Percentiles rank a stretch among this genome's conserved stretches.
phyloP scores from a whole-genome alignment of 257 asterid species.

The Solanum lignicaule region DNA sequence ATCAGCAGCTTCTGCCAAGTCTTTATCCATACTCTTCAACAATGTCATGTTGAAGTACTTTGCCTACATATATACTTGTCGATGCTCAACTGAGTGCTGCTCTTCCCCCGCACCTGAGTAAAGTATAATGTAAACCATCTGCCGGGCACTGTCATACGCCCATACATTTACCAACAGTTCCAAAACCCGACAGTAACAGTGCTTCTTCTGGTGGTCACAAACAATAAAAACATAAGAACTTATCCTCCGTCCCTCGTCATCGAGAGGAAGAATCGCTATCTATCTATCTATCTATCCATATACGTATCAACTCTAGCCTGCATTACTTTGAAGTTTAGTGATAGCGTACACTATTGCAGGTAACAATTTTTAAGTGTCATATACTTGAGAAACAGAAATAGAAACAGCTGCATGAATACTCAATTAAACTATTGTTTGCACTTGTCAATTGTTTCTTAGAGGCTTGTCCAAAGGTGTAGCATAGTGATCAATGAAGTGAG shows the following conservation, averaged over 20 bases:
- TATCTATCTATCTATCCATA: no score
- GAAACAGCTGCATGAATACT: no score
- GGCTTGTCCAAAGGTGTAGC: no score
- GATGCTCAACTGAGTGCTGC: constrained; percentile 64
- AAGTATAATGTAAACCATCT: constrained; percentile 77
- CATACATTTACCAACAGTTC: constrained; percentile 81
- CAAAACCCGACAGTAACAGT: constrained; percentile 71
- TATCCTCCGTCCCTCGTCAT: no score
- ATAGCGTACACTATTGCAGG: no score
- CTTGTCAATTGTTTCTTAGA: no score
- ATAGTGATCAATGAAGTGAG: no score
- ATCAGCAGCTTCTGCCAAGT: constrained; percentile 96
- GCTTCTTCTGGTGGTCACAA: constrained; percentile 46
- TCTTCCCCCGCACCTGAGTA: constrained; percentile 55
- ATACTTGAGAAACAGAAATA: no score
- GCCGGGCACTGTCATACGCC: constrained; percentile 86
- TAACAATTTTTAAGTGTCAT: no score
- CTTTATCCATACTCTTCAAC: constrained; percentile 88
- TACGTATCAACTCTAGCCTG: no score
- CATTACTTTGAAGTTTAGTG: not conserved
- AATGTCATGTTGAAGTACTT: constrained; percentile 57
- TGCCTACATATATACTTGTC: constrained; percentile 72
- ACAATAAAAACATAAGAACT: constrained; percentile 10
- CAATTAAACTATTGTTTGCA: no score
- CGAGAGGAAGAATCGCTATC: no score